Conservation (phyloP, 2,329 filamentous ascomycete genomes). For the Xylariales sp. region DNA sequence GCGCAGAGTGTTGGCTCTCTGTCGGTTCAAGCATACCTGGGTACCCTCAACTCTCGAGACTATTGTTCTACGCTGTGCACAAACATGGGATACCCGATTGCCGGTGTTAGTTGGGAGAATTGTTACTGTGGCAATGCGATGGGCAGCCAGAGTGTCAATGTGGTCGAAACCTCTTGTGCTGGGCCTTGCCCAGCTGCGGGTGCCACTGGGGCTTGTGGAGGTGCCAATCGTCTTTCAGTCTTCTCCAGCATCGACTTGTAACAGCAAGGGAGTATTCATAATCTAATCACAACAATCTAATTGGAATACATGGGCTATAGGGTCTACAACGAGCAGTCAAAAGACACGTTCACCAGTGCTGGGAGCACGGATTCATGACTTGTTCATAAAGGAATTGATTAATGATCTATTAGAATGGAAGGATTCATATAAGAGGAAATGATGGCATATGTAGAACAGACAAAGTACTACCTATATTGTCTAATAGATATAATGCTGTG, state of each 20-base stretch:
- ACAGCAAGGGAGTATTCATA: too few relatives aligned
- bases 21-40: slow-evolving; percentile 2
- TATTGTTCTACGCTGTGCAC: slow-evolving; percentile 6
- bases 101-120: slow-evolving; percentile 7
- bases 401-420: too few relatives aligned
- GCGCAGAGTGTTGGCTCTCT: slow-evolving; percentile 8
- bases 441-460: too few relatives aligned
- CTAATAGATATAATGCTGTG: too few relatives aligned
- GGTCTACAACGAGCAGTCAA: too few relatives aligned
- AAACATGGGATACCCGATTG: slow-evolving; percentile 4
- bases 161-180: slow-evolving; percentile 6
- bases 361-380: too few relatives aligned
- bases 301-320: too few relatives aligned
- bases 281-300: too few relatives aligned
- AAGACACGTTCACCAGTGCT: too few relatives aligned
- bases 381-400: too few relatives aligned
- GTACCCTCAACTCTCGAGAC: slow-evolving; percentile 5
- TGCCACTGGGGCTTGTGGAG: slow-evolving; percentile 6
- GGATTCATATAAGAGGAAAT: too few relatives aligned
- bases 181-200: slow-evolving; percentile 4
- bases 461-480: too few relatives aligned
- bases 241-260: slow-evolving; percentile 7
- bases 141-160: slow-evolving; percentile 5
- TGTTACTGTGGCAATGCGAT: slow-evolving; percentile 10
- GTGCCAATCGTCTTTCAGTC: slow-evolving; percentile 4